A percentile compares a stretch with the other conserved stretches of the same genome.
phyloP scores from a whole-genome alignment of 1,139 yeast genomes.

The Meyerozyma carpophila region DNA sequence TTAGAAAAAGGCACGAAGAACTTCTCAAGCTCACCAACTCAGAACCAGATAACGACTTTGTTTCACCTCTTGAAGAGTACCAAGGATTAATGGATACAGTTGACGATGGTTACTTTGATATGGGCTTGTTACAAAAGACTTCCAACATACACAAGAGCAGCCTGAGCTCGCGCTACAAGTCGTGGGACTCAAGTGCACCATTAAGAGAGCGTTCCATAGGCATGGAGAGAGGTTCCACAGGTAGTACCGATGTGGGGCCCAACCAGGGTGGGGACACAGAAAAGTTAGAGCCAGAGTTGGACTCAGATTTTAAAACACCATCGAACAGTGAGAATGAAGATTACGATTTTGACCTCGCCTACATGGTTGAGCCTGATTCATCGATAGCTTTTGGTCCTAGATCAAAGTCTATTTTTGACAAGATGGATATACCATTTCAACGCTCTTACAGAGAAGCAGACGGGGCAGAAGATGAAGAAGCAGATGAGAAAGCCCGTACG shows the following conservation, averaged over 20 bases:
- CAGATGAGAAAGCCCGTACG: conserved; percentile 9
- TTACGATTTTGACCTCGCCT: conserved; percentile 21
- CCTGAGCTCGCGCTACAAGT: background rate
- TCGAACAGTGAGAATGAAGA: conserved; percentile 21
- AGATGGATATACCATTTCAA: conserved; percentile 8
- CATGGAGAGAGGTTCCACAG: no score
- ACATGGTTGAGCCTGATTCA: conserved; percentile 21
- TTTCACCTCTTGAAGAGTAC: conserved; percentile 41
- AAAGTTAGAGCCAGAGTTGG: background rate
- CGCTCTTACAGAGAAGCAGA: conserved; percentile 2
- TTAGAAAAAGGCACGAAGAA: conserved; percentile 25
- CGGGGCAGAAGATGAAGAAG: conserved; percentile 6
- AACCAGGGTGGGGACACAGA: background rate
- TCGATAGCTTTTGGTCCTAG: conserved; percentile 24
- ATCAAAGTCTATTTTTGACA: conserved; percentile 34
- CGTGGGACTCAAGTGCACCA: background rate
- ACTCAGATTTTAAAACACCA: conserved; percentile 12
- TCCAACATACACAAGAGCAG: conserved; percentile 21
- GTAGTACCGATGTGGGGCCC: background rate
- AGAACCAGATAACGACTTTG: conserved; percentile 18
- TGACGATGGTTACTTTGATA: conserved; percentile 61
- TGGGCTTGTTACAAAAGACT: conserved; percentile 44
- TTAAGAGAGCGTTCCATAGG: background rate
- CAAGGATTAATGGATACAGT: conserved; percentile 43
- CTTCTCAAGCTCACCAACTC: conserved; percentile 21